These are phyloP conservation scores for Pestalotiopsis sp. DNA, from an alignment of 2,329 filamentous ascomycete species.

Conservation along the genomic window DNA sequence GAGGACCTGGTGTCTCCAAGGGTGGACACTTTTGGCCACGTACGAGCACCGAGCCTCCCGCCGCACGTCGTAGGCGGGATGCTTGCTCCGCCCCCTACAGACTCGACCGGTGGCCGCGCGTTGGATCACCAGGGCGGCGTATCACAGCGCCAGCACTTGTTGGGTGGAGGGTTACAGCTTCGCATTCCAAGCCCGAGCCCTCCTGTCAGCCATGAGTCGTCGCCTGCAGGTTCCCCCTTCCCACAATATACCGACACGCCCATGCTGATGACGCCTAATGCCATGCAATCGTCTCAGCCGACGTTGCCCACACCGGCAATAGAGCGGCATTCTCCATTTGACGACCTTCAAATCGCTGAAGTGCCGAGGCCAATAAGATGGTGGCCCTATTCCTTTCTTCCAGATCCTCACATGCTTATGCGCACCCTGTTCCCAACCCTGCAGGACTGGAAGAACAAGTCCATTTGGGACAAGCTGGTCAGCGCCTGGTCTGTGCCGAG, in stretches of 20 bases:
- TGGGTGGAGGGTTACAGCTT: constrained; percentile 37
- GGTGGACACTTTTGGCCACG: constrained; percentile 33
- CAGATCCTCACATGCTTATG: constrained; percentile 70
- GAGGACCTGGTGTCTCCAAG: constrained; percentile 43
- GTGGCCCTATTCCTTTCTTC: constrained; percentile 81
- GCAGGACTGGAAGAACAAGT: constrained; percentile 79
- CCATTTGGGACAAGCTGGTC: constrained; percentile 80
- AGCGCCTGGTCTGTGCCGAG: constrained; percentile 85
- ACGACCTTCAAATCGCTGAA: constrained; percentile 41
- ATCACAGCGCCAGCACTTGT: neutral
- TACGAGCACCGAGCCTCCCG: constrained; percentile 20
- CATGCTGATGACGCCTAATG: constrained; percentile 42
- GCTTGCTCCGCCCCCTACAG: constrained; percentile 32
- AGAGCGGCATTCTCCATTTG: constrained; percentile 46
- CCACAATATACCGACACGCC: constrained; percentile 68
- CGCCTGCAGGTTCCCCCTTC: constrained; percentile 63
- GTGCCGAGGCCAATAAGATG: constrained; percentile 60
- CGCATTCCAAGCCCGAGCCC: constrained; percentile 49
- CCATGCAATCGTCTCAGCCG: constrained; percentile 54
- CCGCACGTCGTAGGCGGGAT: constrained; percentile 32
- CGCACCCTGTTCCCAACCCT: constrained; percentile 86
- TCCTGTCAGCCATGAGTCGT: constrained; percentile 47
- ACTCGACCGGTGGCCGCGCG: constrained; percentile 19
- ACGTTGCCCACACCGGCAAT: constrained; percentile 54
- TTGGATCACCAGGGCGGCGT: neutral